A percentile compares a stretch with the other conserved stretches of the same genome.
These are phyloP conservation scores for Acer saccharum DNA, from an alignment of 345 rosid species.

Conservation along the genomic window DNA sequence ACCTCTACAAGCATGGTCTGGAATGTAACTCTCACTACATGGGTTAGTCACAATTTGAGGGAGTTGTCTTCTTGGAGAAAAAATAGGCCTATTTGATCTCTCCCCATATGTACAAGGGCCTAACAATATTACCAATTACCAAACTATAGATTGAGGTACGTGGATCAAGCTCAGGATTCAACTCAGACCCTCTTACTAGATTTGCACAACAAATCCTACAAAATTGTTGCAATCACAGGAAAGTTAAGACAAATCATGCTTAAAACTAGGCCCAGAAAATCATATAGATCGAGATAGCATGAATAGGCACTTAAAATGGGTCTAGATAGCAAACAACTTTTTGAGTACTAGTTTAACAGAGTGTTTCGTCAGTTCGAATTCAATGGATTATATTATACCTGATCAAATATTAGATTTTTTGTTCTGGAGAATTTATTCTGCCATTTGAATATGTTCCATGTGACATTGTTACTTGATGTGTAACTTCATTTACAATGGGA, in stretches of 20 bases:
- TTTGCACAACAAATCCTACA: background rate
- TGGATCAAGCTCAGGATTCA: too few species aligned
- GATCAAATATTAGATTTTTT: too few species aligned
- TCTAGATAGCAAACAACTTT: background rate
- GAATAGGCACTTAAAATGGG: background rate
- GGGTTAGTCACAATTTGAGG: too few species aligned
- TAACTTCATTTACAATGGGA: background rate
- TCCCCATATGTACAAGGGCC: too few species aligned
- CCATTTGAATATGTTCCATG: background rate
- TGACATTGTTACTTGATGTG: background rate
- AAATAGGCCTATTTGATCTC: too few species aligned
- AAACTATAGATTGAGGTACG: too few species aligned
- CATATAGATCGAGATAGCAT: background rate
- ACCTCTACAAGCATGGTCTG: too few species aligned
- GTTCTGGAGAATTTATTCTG: background rate
- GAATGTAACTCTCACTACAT: too few species aligned
- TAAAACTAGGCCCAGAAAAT: background rate
- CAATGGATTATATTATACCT: background rate
- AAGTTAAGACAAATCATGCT: background rate
- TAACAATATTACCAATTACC: too few species aligned
- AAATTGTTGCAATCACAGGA: background rate
- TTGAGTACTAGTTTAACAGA: background rate
- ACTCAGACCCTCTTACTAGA: background rate
- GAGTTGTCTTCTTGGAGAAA: too few species aligned
- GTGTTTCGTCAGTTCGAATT: background rate